These are phyloP conservation scores for Beta macrorhiza DNA, from an alignment of 179 eudicot species.

Conservation along the genomic window DNA sequence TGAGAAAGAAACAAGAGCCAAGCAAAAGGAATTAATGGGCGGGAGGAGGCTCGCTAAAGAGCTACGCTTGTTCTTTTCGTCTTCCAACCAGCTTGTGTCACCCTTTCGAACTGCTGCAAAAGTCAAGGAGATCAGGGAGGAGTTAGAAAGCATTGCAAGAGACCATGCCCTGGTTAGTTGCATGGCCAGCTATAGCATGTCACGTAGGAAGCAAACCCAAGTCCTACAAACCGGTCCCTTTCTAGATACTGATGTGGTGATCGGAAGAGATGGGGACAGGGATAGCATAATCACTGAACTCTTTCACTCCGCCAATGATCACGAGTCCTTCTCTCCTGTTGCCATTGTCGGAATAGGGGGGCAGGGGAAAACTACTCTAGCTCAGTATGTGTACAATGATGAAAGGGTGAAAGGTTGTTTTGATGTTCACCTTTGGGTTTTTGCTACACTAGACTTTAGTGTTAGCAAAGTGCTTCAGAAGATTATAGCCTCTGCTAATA, in stretches of 20 bases:
- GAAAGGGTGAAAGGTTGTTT: constrained; percentile 8
- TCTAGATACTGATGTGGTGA: neutral
- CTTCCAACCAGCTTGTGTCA: constrained; percentile 12
- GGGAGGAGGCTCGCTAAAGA: constrained; percentile 3
- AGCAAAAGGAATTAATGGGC: constrained; percentile 5
- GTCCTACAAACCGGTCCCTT: neutral
- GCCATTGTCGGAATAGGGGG: constrained; percentile 24
- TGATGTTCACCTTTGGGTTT: constrained; percentile 20
- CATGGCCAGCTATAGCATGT: neutral
- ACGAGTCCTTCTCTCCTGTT: neutral
- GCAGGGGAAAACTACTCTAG: constrained; percentile 15
- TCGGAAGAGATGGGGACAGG: constrained; percentile 10
- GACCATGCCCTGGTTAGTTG: constrained; percentile 1
- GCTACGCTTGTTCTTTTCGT: constrained; percentile 11
- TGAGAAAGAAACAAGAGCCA: constrained; percentile 4
- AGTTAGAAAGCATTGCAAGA: neutral
- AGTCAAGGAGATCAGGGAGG: neutral
- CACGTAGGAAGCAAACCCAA: neutral
- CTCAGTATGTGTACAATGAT: constrained; percentile 16
- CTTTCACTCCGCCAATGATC: neutral
- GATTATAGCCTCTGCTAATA: neutral
- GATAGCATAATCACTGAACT: neutral
- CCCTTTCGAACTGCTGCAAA: neutral
- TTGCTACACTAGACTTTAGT: too few relatives aligned
- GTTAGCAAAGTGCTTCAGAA: neutral